Evolutionary conservation across 805 yeast species (phyloP), one percentile per base, ranked within the genome.

Genomic region (Spathaspora sp.): DNA sequence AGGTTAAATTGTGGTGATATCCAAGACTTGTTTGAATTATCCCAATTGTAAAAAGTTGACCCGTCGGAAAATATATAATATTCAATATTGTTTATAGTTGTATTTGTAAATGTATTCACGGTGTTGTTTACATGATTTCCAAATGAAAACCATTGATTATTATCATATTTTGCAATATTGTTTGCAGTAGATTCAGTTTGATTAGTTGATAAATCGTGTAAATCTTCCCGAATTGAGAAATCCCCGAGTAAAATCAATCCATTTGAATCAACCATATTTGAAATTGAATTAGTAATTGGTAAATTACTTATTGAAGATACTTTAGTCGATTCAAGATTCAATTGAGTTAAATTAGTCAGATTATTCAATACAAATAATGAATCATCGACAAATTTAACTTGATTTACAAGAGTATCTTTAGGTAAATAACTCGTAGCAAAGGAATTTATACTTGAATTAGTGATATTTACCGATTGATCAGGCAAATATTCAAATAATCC

Each of bases 401-500:
- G 61, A 9, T 61, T 51, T 1, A 83, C 73, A 1, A 57, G 55
- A 1, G 79, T 76, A 54, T 70, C 62, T 14, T 53, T 48, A 1
- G 60, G 28, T 11, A 72, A 57, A 23, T 23, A 23, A 44, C 60
- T 44, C 0, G 70, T 66, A 51, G 77, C 71, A 44, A 74, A 61
- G 11, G 57, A 52, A 52, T 74, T 74, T 44, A 74, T 65, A 0
- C 74, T 57, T 0, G 78, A 74, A 55, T 72, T 73, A 8, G 40
- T 16, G 14, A n/a, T 16, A 14, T 35, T 35, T 2, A n/a, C 3
- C 17, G 14, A 14, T 11, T 35, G 18, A 2, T 80, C 67, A 38
- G 83, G 68, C 1, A 89, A 83, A 66, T 86, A 94, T 68, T 93
- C 97, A 62, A 93, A 89, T 18, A 93, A 60, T 9, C 96, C 96